These are phyloP conservation scores for Friedmanniomyces endolithicus DNA, from an alignment of 495 filamentous ascomycete genomes.

Conservation along the genomic window DNA sequence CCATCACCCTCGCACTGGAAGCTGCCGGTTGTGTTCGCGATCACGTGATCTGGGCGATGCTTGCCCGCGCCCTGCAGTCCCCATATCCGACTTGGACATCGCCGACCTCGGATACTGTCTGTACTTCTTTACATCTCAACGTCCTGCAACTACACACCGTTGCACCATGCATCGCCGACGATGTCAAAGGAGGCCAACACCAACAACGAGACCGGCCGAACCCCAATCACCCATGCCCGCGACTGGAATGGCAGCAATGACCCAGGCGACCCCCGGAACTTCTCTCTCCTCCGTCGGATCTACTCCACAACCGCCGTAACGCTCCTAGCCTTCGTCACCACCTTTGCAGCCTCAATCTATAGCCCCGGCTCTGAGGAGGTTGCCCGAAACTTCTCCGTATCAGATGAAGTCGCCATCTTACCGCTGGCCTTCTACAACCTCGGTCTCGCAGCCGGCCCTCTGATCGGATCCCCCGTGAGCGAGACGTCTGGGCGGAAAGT, in stretches of 20 bases:
- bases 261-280: slow-evolving; percentile 34
- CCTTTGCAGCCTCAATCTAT: slow-evolving; percentile 25
- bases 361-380: slow-evolving; percentile 19
- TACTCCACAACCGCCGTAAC: slow-evolving; percentile 22
- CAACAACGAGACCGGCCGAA: not conserved
- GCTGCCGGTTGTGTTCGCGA: not conserved
- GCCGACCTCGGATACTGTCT: too few species aligned
- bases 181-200: not conserved
- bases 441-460: slow-evolving; percentile 22
- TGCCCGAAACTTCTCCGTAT: slow-evolving; percentile 12
- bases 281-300: slow-evolving; percentile 20
- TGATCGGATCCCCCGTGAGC: slow-evolving; percentile 22
- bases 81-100: too few species aligned
- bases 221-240: not conserved
- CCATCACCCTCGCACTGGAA: too few species aligned
- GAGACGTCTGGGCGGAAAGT: slow-evolving; percentile 22
- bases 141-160: not conserved
- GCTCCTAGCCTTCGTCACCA: slow-evolving; percentile 19
- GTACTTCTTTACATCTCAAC: not conserved
- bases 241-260: slow-evolving; percentile 31
- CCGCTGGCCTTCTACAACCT: slow-evolving; percentile 22
- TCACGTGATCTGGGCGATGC: not conserved
- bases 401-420: slow-evolving; percentile 20
- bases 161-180: not conserved
- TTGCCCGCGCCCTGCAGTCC: too few species aligned